A percentile compares a stretch with the other conserved stretches of the same genome.
Evolutionary conservation across 148 eudicot genomes (phyloP).

Genomic region (Limonium bicolor): DNA sequence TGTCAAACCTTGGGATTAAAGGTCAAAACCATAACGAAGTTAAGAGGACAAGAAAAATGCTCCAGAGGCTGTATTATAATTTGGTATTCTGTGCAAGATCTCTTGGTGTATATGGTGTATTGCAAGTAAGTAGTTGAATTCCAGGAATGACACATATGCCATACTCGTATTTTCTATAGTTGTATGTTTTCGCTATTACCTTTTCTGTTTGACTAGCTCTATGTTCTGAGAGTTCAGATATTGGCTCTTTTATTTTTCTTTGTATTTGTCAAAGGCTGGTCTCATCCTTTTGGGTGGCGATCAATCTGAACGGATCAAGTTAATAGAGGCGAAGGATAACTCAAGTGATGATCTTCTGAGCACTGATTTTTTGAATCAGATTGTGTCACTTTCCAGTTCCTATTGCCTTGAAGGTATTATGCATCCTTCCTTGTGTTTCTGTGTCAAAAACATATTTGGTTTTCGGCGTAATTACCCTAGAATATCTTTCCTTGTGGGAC

Average conservation of each 20-base stretch:
- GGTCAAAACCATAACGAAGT: slow-evolving; percentile 21
- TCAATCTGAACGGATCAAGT: slow-evolving; percentile 26
- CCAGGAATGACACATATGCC: too few relatives aligned
- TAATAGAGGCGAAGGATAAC: slow-evolving; percentile 36
- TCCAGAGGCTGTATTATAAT: slow-evolving; percentile 41
- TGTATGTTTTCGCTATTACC: background rate
- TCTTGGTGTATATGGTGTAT: slow-evolving; percentile 80
- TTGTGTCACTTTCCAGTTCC: slow-evolving; percentile 24
- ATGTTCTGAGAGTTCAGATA: too few relatives aligned
- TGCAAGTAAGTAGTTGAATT: slow-evolving; percentile 36
- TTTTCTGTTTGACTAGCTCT: background rate
- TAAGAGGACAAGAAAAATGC: slow-evolving; percentile 41
- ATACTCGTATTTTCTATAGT: too few relatives aligned
- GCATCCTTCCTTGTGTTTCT: background rate
- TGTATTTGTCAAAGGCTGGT: slow-evolving; percentile 48
- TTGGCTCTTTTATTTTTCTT: too few relatives aligned
- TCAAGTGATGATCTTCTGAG: slow-evolving; percentile 28
- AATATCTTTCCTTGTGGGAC: too few relatives aligned
- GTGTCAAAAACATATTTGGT: too few relatives aligned
- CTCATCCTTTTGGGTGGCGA: slow-evolving; percentile 52
- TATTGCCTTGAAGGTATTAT: slow-evolving; percentile 42
- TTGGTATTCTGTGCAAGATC: slow-evolving; percentile 46
- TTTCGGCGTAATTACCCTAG: too few relatives aligned
- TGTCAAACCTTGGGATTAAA: slow-evolving; percentile 23
- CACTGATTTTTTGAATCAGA: slow-evolving; percentile 40